Evolutionary conservation across 1,284 basidiomycete species (phyloP), one percentile per base, ranked within the genome.

Genomic region (Coniferiporia sulphurascens): DNA sequence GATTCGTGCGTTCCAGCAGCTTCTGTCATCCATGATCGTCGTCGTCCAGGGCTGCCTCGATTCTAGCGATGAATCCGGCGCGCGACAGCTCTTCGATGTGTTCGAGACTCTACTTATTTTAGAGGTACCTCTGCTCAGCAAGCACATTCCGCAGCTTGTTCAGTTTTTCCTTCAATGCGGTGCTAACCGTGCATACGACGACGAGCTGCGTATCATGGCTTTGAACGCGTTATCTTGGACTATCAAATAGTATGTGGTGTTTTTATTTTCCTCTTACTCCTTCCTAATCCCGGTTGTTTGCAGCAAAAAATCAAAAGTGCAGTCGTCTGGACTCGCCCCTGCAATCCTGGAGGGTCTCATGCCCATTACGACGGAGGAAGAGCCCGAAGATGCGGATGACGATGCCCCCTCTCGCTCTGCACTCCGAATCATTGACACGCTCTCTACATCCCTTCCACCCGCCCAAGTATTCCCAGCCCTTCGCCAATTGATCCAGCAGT

Each of bases 211-310:
- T 63, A 85, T 95, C 63, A 91, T 97, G 71, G 89, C 92, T 27
- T 83, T 99, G 60, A 99, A 98, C 71, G 92, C 93, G 19, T 84
- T 99, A 36, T 91, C 94, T 69, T 99, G 96, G 96, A 94, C 90
- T 52, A 88, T 97, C 61, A 90, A 92, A 77, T 96, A 96, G 91
- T 87, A 69, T 63, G 79, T 72, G 3, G 13, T 62, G 10, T 44
- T 22, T 19, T 19, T 52, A 19, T 54, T 27, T 53, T 35, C 13
- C n/a, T 45, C 22, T 21, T 52, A 53, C 41, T 38, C 32, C 35
- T 35, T 21, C n/a, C 62, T 46, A 12, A 48, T 62, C 52, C 22
- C 34, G 64, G 22, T 46, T 10, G 3, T 19, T 52, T 60, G n/a
- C 65, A 93, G 91, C 78, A 99, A 98, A 87, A 98, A 97, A 77